These are phyloP conservation scores for Claviceps citrina DNA, from an alignment of 2,329 filamentous ascomycete genomes.

Conservation along the genomic window DNA sequence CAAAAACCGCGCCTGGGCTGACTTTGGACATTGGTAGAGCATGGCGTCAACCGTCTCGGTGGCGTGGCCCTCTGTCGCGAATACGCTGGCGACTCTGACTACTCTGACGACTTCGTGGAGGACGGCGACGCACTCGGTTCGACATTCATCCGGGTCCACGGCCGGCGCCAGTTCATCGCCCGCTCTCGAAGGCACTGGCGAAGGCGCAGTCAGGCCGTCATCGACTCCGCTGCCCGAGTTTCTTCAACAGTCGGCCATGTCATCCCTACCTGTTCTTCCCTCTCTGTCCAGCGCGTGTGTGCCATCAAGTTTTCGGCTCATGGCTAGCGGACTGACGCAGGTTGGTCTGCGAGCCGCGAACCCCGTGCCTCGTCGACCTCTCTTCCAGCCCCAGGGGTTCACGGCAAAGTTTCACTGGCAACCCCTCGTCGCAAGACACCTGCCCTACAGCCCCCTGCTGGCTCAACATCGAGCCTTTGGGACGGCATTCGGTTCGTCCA, in stretches of 20 bases:
- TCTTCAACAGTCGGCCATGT: conserved; percentile 11
- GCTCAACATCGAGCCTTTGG: conserved; percentile 15
- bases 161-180: conserved; percentile 3
- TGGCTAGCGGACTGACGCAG: conserved; percentile 13
- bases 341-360: conserved; percentile 18
- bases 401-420: conserved; percentile 6
- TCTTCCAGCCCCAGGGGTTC: conserved; percentile 10
- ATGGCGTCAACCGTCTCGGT: conserved; percentile 29
- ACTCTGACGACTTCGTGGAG: conserved; percentile 23
- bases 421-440: conserved; percentile 10
- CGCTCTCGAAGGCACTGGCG: conserved; percentile 1
- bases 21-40: conserved; percentile 15
- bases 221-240: conserved; percentile 15
- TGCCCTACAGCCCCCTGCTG: neutral
- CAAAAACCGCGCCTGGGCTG: conserved; percentile 5
- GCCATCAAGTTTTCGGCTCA: conserved; percentile 8
- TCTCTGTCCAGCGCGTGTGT: conserved; percentile 2
- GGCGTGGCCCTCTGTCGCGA: conserved; percentile 31
- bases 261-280: neutral
- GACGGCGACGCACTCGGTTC: conserved; percentile 4
- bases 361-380: conserved; percentile 14
- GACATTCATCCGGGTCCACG: conserved; percentile 5
- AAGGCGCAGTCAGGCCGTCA: conserved; percentile 8
- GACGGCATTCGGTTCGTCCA: conserved; percentile 24
- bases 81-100: conserved; percentile 22